Evolutionary conservation across 306 rosid genomes (phyloP).

Genomic region (Cercis canadensis): DNA sequence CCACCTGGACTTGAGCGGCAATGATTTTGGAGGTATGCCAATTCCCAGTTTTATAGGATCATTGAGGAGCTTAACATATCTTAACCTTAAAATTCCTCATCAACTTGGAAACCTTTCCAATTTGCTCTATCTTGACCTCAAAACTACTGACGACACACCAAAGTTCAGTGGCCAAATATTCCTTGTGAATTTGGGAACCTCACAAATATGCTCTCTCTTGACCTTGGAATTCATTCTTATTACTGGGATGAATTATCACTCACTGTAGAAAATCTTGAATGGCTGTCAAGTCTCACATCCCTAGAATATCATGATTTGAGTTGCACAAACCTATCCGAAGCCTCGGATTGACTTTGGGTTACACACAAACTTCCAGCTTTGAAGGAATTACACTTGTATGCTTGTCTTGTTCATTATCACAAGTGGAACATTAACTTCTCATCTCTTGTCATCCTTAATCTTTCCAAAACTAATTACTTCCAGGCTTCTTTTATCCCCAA

Average conservation of each 20-base stretch:
- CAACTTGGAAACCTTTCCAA: no score
- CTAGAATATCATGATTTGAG: slow-evolving; percentile 14
- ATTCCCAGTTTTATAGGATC: neutral
- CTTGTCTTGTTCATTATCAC: neutral
- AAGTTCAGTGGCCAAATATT: neutral
- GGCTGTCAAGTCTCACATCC: slow-evolving; percentile 3
- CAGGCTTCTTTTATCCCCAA: neutral
- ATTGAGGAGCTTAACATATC: neutral
- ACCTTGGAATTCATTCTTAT: neutral
- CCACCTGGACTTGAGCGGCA: neutral
- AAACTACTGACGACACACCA: no score
- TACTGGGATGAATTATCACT: no score
- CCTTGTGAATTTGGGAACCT: slow-evolving; percentile 33
- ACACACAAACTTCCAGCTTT: slow-evolving; percentile 31
- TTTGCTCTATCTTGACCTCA: no score
- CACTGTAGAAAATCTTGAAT: neutral
- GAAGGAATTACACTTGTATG: neutral
- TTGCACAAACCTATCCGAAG: neutral
- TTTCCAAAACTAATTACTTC: neutral
- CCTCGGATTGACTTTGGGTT: slow-evolving; percentile 27
- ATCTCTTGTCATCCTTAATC: neutral
- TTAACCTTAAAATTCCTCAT: neutral
- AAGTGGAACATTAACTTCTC: neutral
- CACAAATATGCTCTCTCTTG: slow-evolving; percentile 2
- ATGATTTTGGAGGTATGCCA: neutral